Evolutionary conservation across 352 stramenopile genomes (phyloP).

Genomic region (Saprolegnia diclina): DNA sequence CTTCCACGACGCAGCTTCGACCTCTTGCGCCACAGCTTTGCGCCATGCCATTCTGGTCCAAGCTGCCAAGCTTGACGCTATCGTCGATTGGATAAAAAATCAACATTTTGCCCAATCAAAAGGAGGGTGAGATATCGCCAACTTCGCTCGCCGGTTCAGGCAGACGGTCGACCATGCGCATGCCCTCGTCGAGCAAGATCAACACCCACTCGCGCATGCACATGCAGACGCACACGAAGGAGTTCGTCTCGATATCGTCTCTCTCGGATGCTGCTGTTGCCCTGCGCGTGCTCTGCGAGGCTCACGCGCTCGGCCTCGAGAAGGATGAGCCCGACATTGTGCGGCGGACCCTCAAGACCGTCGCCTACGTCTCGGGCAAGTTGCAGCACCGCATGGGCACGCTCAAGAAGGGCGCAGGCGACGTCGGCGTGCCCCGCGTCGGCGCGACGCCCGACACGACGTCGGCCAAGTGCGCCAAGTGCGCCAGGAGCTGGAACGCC

Average conservation of each 20-base stretch:
- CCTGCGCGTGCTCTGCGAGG: conserved; percentile 16
- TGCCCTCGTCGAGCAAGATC: background rate
- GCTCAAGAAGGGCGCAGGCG: background rate
- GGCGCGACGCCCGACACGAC: background rate
- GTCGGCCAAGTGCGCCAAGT: conserved; percentile 4
- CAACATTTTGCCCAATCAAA: background rate
- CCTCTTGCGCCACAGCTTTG: no score
- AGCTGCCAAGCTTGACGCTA: no score
- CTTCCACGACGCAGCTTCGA: no score
- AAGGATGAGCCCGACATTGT: conserved; percentile 17
- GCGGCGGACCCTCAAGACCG: conserved; percentile 11
- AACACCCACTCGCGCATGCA: background rate
- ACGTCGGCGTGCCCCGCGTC: conserved; percentile 3
- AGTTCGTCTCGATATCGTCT: conserved; percentile 18
- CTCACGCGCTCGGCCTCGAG: conserved; percentile 13
- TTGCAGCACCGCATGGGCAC: conserved; percentile 6
- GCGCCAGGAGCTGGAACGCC: background rate
- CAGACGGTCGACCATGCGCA: background rate
- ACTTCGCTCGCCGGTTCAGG: no score
- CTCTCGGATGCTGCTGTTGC: conserved; percentile 7
- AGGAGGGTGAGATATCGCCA: no score
- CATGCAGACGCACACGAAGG: conserved; percentile 5
- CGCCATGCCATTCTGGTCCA: no score
- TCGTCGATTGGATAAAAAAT: background rate
- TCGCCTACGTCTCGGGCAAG: background rate